Evolutionary conservation across 208 protist species (phyloP), one percentile per base, ranked within the genome.

Genomic region (Crithidia acanthocephali): DNA sequence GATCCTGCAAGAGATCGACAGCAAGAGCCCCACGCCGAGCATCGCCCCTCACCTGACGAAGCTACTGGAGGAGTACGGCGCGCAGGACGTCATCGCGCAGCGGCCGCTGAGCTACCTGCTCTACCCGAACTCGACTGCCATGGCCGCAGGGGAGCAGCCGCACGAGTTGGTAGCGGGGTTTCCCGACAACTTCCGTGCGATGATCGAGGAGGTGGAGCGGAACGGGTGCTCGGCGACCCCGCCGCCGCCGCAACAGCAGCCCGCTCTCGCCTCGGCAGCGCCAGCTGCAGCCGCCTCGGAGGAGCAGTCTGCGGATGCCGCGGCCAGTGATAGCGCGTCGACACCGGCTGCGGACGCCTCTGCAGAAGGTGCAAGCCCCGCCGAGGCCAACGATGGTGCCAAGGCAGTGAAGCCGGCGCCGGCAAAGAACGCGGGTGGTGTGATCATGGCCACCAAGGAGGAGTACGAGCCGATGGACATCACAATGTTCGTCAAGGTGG

Each of bases 11-110:
- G 84, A 89, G 60, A 85, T 96, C 48, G 91, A 96, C 60, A 94
- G 89, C 76, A 96, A 96, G 55, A 90, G 85, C 55, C 88, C 91
- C 20, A 96, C 91, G n/a, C 88, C 91, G 2, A 93, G 64, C 63
- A 93, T 96, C n/a, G 81, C 87, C 32, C 91, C 91, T 13, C 78
- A 96, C 61, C 61, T 96, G 9, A 84, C 84, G 53, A 88, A 88
- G 68, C 76, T 96, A 16, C 48, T 96, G 3, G 55, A 60, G 28
- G 78, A 93, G 72, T 96, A 90, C 67, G 88, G 87, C 32, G 85
- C 59, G 15, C 88, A 88, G 65, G 84, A 94, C 51, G 44, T 96
- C 20, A 96, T 96, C 75, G 72, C 83, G n/a, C 91, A 93, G 60
- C 75, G 91, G 15, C 84, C 88, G 13, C 64, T 96, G 22, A 94